These are phyloP conservation scores for Benincasa hispida DNA, from an alignment of 306 rosid species.

Conservation along the genomic window DNA sequence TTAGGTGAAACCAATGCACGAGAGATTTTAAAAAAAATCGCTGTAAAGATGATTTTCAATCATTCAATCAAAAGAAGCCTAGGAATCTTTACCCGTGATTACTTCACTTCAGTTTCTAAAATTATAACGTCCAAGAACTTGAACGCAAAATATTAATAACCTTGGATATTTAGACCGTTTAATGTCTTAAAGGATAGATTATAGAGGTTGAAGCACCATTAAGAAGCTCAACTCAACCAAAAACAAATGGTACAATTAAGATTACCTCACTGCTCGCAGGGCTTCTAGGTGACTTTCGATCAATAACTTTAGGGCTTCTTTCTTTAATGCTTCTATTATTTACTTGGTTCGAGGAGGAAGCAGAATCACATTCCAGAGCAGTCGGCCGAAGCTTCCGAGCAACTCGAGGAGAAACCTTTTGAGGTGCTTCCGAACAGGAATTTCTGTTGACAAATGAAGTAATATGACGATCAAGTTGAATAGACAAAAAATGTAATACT, in stretches of 20 bases:
- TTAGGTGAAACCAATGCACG: not conserved
- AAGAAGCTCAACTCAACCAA: slow-evolving; percentile 9
- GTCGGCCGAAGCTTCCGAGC: slow-evolving; percentile 59
- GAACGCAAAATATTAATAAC: not conserved
- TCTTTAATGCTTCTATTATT: slow-evolving; percentile 43
- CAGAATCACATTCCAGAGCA: slow-evolving; percentile 36
- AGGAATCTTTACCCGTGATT: not conserved
- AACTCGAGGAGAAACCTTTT: slow-evolving; percentile 55
- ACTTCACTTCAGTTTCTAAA: not conserved
- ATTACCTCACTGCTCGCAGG: slow-evolving; percentile 71
- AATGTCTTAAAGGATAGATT: not conserved
- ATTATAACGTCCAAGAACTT: not conserved
- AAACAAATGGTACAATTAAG: not conserved
- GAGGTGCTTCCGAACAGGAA: slow-evolving; percentile 65
- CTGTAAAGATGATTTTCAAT: not conserved
- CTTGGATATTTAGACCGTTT: not conserved
- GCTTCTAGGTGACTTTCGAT: slow-evolving; percentile 78
- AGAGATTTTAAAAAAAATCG: not conserved
- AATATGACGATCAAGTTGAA: not conserved
- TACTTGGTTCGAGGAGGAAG: slow-evolving; percentile 37
- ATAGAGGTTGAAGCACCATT: not conserved
- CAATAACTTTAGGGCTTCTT: slow-evolving; percentile 67
- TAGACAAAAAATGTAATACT: not conserved
- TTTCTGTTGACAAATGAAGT: slow-evolving; percentile 27
- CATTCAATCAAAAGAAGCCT: not conserved